A percentile compares a stretch with the other conserved stretches of the same genome.
Conservation (phyloP, 2,329 filamentous ascomycete species). For the Monascus ruber region DNA sequence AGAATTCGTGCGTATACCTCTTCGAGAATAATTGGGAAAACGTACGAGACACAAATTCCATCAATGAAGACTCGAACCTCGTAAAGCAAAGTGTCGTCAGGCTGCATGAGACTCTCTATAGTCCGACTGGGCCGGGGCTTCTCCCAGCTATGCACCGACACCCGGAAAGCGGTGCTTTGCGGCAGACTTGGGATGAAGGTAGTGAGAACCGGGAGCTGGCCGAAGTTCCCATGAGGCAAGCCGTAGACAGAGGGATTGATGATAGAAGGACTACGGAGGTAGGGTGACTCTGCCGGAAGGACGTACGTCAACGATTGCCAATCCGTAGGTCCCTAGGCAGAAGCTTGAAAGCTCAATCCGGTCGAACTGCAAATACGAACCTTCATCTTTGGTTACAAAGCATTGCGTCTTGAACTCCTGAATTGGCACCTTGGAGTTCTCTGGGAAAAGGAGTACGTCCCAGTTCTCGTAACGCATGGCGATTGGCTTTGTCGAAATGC, state of each 20-base stretch:
- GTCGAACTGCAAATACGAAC: slow-evolving; percentile 16
- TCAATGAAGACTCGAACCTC: slow-evolving; percentile 60
- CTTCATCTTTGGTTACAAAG: slow-evolving; percentile 49
- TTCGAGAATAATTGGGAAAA: slow-evolving; percentile 3
- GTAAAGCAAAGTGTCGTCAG: slow-evolving; percentile 47
- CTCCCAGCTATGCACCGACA: slow-evolving; percentile 67
- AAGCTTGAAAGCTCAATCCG: slow-evolving; percentile 3
- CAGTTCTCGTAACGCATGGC: slow-evolving; percentile 76
- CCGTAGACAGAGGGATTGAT: slow-evolving; percentile 19
- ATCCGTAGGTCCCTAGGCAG: slow-evolving; percentile 3
- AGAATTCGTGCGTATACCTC: too few species aligned
- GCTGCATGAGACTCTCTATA: slow-evolving; percentile 45
- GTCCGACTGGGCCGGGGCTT: slow-evolving; percentile 48
- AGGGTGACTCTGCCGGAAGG: slow-evolving; percentile 39
- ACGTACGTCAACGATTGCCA: not conserved
- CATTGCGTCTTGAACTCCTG: slow-evolving; percentile 76
- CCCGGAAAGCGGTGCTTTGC: slow-evolving; percentile 49
- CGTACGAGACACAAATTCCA: slow-evolving; percentile 52
- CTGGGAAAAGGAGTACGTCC: slow-evolving; percentile 73
- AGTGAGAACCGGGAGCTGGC: slow-evolving; percentile 53
- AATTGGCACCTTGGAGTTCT: slow-evolving; percentile 55
- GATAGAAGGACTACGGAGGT: slow-evolving; percentile 35
- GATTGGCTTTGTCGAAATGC: slow-evolving; percentile 10
- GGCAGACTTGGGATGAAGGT: slow-evolving; percentile 59
- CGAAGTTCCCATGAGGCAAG: slow-evolving; percentile 14